Base-by-base conservation (phyloP, 352 stramenopile genomes). In the Peronospora tabacina region DNA sequence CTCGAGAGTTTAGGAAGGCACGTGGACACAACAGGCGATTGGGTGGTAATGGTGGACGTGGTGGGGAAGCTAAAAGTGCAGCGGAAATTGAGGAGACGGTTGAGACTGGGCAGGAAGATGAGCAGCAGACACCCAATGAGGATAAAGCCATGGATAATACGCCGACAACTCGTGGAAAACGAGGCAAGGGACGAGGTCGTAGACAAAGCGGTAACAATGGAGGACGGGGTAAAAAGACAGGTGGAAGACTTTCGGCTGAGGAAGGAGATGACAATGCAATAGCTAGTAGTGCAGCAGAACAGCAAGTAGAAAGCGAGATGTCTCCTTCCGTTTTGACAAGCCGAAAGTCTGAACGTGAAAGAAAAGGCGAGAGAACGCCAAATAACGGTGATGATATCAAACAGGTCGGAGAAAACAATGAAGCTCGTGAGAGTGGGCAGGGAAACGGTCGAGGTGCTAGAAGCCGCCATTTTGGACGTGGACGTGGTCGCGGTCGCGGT, bases 131-230 rank as follows among this genome's bases (percentile, higher is more conserved):
- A 11, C 49, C 42, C 33, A 52, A 36, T 13, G 63, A 45, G 22
- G 45, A 55, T 9, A 48, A 45, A 34, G 42, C 30, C 28, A 35
- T 34, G 7, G 26, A 7, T 13, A 44, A 29, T 8, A 59, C 53
- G 5, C 55, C 43, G 17, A 65, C 39, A n/a, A 63, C 20, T 3
- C 61, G 50, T 20, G 61, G 61, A 12, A 70, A 69, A 33, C 52
- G 62, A 55, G 65, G 61, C 2, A 71, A 70, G 51, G 72, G 72
- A 35, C 52, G 67, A 42, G 60, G 65, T 28, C 49, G 70, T 47
- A 61, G 61, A 24, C 57, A 64, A 41, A 68, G 44, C 17, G 36
- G 48, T 19, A 65, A 55, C 44, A 72, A 63, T 49, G 63, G 54
- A 54, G 42, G 45, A 41, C 55, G 52, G 13, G 51, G 46, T 16